Percentiles rank a stretch among this genome's conserved stretches.
Conservation (phyloP, 371 early-diverging fungal species). For the Lichtheimia hyalospora region DNA sequence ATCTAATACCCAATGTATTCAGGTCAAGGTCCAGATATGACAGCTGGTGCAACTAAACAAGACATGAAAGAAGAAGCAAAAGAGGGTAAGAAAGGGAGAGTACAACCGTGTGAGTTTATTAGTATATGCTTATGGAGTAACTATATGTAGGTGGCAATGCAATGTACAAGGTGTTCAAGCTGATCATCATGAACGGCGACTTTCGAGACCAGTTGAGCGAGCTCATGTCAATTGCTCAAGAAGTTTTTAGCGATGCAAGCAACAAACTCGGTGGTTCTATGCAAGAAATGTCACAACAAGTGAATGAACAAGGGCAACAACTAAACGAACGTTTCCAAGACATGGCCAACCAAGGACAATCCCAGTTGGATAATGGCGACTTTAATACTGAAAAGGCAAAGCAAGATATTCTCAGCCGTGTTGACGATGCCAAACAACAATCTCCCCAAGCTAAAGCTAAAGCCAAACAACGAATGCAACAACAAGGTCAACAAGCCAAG, state of each 20-base stretch:
- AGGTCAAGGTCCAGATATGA: neutral
- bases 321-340: slow-evolving; percentile 7
- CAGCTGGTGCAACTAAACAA: slow-evolving; percentile 1
- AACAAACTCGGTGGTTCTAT: slow-evolving; percentile 31
- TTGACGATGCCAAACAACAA: neutral
- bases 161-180: slow-evolving; percentile 40
- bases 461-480: neutral
- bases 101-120: neutral
- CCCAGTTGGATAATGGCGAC: too few species aligned
- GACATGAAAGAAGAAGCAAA: slow-evolving; percentile 25
- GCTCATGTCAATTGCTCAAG: slow-evolving; percentile 47
- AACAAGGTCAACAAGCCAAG: slow-evolving; percentile 4
- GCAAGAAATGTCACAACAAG: slow-evolving; percentile 18
- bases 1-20: neutral
- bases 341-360: neutral
- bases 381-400: neutral
- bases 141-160: slow-evolving; percentile 28
- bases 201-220: slow-evolving; percentile 53
- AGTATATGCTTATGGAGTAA: neutral
- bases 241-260: slow-evolving; percentile 45
- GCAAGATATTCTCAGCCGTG: neutral
- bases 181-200: slow-evolving; percentile 51
- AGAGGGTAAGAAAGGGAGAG: slow-evolving; percentile 19
- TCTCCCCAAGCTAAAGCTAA: neutral
- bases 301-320: slow-evolving; percentile 5